These are phyloP conservation scores for Epichloe uncinata DNA, from an alignment of 2,329 filamentous ascomycete species.

Conservation along the genomic window DNA sequence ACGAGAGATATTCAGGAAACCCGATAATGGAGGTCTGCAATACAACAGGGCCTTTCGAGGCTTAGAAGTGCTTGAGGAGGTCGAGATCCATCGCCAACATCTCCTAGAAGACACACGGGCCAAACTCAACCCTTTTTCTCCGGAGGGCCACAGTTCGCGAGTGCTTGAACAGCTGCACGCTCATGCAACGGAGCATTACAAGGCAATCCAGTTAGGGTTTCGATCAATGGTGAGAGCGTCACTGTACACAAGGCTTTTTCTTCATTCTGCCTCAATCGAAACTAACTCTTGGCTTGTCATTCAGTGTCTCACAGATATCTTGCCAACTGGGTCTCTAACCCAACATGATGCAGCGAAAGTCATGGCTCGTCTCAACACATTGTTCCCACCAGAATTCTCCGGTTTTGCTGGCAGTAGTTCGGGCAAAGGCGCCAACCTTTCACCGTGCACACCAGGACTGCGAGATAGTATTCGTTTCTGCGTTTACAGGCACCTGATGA, in stretches of 20 bases:
- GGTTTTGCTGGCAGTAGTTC: constrained; percentile 8
- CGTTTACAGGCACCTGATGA: constrained; percentile 22
- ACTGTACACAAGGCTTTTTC: neutral
- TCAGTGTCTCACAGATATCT: constrained; percentile 2
- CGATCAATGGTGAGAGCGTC: constrained; percentile 17
- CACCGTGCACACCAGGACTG: constrained; percentile 18
- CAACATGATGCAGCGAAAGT: constrained; percentile 11
- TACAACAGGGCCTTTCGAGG: constrained; percentile 15
- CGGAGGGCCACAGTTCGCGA: constrained; percentile 7
- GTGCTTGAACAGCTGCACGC: constrained; percentile 19
- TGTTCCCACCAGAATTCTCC: constrained; percentile 17
- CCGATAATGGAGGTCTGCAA: constrained; percentile 17
- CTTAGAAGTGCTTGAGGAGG: constrained; percentile 18
- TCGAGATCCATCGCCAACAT: constrained; percentile 19
- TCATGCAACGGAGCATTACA: constrained; percentile 16
- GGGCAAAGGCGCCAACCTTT: constrained; percentile 13
- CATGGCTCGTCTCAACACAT: constrained; percentile 23
- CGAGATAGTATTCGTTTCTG: constrained; percentile 23
- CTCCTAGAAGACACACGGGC: constrained; percentile 13
- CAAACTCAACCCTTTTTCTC: constrained; percentile 6
- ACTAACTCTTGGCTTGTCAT: neutral
- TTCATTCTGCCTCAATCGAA: neutral
- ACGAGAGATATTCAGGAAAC: constrained; percentile 14
- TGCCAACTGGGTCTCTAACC: constrained; percentile 1
- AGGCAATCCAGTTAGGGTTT: constrained; percentile 19